Conservation (phyloP, 2,329 filamentous ascomycete genomes). For the Alternaria angustiovoidea region DNA sequence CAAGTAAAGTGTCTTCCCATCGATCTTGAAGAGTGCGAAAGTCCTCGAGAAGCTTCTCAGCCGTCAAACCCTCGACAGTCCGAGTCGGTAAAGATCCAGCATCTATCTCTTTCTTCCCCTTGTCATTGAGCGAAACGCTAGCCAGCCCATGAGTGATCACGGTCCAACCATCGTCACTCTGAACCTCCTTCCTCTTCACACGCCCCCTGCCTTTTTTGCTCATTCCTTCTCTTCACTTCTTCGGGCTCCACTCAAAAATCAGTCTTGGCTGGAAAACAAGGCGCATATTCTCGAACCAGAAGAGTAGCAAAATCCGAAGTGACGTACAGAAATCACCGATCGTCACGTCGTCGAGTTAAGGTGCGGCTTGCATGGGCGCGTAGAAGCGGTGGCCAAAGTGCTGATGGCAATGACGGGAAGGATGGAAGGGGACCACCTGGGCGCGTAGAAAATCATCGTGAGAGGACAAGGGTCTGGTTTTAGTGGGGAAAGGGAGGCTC, state of each 20-base stretch:
- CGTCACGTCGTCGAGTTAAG: conserved; percentile 26
- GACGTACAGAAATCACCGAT: neutral
- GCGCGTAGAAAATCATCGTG: conserved; percentile 14
- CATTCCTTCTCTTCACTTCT: neutral
- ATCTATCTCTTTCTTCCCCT: conserved; percentile 1
- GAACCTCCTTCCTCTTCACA: conserved; percentile 43
- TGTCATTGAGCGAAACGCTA: conserved; percentile 13
- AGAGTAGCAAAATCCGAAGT: neutral
- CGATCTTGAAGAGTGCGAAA: conserved; percentile 32
- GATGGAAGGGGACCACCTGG: neutral
- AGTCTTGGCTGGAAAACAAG: neutral
- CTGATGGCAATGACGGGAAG: conserved; percentile 1
- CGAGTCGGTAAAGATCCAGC: conserved; percentile 20
- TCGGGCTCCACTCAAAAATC: neutral
- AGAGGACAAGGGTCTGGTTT: conserved; percentile 5
- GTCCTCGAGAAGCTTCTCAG: conserved; percentile 32
- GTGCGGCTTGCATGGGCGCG: conserved; percentile 36
- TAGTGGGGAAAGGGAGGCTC: conserved; percentile 4
- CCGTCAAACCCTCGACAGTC: conserved; percentile 35
- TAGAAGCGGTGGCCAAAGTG: conserved; percentile 8
- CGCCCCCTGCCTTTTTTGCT: conserved; percentile 24
- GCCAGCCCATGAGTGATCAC: conserved; percentile 43
- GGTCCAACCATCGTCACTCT: conserved; percentile 48
- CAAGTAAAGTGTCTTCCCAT: conserved; percentile 36
- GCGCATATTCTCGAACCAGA: neutral